These are phyloP conservation scores for Pulveroboletus sp. DNA, from an alignment of 768 basidiomycete species.

Conservation along the genomic window DNA sequence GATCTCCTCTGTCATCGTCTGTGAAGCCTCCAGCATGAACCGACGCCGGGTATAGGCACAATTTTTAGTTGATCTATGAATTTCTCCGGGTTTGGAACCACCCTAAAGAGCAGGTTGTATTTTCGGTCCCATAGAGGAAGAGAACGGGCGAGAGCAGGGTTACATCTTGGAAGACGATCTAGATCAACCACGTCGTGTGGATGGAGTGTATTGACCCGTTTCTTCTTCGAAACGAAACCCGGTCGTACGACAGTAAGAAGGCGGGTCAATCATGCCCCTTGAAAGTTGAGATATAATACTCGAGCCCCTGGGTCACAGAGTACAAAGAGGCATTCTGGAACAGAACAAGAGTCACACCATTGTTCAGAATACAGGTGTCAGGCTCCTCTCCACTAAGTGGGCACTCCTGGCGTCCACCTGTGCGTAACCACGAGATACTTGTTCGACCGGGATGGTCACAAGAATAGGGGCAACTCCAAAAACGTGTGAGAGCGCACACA, in stretches of 20 bases:
- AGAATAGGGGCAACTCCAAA: slow-evolving; percentile 21
- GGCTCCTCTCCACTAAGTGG: slow-evolving; percentile 3
- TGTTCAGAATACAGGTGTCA: slow-evolving; percentile 15
- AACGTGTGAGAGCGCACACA: slow-evolving; percentile 21
- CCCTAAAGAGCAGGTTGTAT: slow-evolving; percentile 42
- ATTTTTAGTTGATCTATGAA: slow-evolving; percentile 40
- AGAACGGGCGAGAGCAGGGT: slow-evolving; percentile 50
- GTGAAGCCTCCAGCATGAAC: slow-evolving; percentile 55
- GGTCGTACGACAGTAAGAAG: slow-evolving; percentile 71
- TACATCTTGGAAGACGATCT: slow-evolving; percentile 32
- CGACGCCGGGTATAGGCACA: slow-evolving; percentile 48
- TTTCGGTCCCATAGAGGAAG: slow-evolving; percentile 53
- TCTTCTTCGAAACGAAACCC: no score
- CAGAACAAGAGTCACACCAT: slow-evolving; percentile 10
- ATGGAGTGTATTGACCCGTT: slow-evolving; percentile 18
- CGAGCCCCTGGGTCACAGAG: slow-evolving; percentile 43
- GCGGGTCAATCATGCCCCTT: slow-evolving; percentile 59
- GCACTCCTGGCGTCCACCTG: slow-evolving; percentile 1
- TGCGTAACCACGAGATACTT: not conserved
- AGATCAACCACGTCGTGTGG: not conserved
- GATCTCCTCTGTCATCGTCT: slow-evolving; percentile 46
- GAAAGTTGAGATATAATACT: slow-evolving; percentile 46
- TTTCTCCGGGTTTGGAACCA: slow-evolving; percentile 42
- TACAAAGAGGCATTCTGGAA: not conserved
- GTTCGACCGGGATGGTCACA: slow-evolving; percentile 9